These are phyloP conservation scores for Atalantia buxifolia DNA, from an alignment of 345 rosid genomes.

Conservation along the genomic window DNA sequence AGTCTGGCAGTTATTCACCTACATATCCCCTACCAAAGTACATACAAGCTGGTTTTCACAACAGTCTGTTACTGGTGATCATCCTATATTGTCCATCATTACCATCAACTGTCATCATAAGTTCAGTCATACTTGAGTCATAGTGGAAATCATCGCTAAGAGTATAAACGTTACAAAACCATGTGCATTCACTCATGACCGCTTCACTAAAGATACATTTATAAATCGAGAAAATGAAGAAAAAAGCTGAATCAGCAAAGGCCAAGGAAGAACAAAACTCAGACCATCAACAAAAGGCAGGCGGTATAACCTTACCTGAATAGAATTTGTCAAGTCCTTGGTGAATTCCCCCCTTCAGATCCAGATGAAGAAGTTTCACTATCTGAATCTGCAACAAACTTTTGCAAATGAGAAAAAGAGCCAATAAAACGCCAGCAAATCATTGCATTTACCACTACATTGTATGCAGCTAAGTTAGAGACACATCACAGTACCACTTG, in stretches of 20 bases:
- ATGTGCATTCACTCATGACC: background rate
- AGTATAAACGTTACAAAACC: background rate
- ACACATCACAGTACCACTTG: conserved; percentile 62
- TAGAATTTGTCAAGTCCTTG: conserved; percentile 23
- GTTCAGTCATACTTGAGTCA: background rate
- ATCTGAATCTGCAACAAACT: conserved; percentile 72
- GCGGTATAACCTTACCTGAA: conserved; percentile 20
- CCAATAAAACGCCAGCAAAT: background rate
- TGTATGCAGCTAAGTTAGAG: background rate
- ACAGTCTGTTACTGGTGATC: background rate
- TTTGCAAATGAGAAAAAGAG: conserved; percentile 8
- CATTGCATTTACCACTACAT: background rate
- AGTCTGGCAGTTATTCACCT: background rate
- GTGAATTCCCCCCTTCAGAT: conserved; percentile 64
- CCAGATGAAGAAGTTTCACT: conserved; percentile 91
- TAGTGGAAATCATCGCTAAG: background rate
- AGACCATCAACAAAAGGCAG: background rate
- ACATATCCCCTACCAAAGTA: background rate
- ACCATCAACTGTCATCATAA: background rate
- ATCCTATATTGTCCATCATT: background rate
- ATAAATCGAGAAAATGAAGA: background rate
- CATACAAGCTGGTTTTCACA: background rate
- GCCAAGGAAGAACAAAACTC: background rate
- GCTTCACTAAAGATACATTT: background rate
- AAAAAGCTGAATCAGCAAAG: background rate